Evolutionary conservation across 208 protist species (phyloP), one percentile per base, ranked within the genome.

Genomic region (Lotmaria passim): DNA sequence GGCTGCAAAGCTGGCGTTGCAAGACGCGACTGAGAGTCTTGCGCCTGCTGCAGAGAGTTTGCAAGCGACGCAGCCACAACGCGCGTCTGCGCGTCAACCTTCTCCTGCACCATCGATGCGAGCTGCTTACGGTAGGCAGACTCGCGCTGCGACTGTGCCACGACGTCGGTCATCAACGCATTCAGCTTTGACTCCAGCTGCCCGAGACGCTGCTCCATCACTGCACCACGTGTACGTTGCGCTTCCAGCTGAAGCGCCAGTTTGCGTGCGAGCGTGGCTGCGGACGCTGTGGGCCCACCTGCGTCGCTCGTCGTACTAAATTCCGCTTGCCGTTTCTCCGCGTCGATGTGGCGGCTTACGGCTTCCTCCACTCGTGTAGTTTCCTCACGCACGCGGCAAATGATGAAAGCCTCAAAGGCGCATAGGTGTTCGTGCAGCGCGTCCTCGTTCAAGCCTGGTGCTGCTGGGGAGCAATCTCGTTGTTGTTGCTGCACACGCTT

Each of bases 181-280:
- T 86, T 75, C 50, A 89, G 24, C 51, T 76, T 85, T 21, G 66
- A 67, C 33, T 80, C 85, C 14, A 85, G 58, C 10, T 75, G 48
- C 11, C 39, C 53, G 31, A 82, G 69, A 3, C 77, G 75, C 39
- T 74, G 66, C 38, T 79, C 60, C 38, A 81, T 52, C 14, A 51
- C 46, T 0, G 66, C 44, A 41, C 57, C 59, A 24, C 69, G 62
- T 19, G 69, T 69, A 15, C 68, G 56, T 17, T 79, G 63, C 36
- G 60, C 73, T 31, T 76, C 73, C 47, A 71, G 38, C 48, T 60
- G 58, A 12, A 51, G 36, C 14, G 62, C 67, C 7, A 57, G 31
- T 50, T 34, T 41, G 14, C 31, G 56, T 17, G 19, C 43, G 1
- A 38, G 56, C 58, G 41, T 26, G 7, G 23, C 12, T 51, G 41